Evolutionary conservation across 495 filamentous ascomycete genomes (phyloP), one percentile per base, ranked within the genome.

Genomic region (Glonium stellatum): DNA sequence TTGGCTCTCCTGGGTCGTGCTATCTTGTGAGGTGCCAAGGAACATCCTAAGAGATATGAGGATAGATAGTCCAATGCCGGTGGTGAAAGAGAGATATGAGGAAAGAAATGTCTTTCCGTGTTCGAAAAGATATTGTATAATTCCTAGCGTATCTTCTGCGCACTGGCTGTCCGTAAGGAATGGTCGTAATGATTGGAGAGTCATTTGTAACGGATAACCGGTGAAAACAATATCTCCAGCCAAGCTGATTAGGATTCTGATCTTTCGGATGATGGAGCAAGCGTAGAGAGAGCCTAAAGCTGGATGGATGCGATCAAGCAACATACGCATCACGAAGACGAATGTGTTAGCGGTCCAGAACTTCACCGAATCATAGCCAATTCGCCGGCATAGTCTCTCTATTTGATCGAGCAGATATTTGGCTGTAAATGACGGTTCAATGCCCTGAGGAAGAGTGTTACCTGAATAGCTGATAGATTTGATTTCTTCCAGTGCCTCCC

Each of bases 201-300:
- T 75, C 90, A 96, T 95, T 68, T 97, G 89, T n/a, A 97, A 72
- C 5, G 89, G 87, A 72, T 97, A 97, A 1, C 85, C 86, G 51
- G 82, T 72, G 42, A 87, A 75, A 25, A 88, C 88, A 18, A 82
- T 77, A 18, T 78, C 67, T 8, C 89, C 90, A 46, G 90, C 85
- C 60, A 97, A 71, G 52, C 83, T 88, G 21, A 97, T 78, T 13
- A 97, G 71, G 23, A 96, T 82, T 53, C 90, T 79, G 36, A 97
- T 80, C 63, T 91, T 96, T 35, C 92, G 85, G 42, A 99, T 81
- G 3, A 95, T 83, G 9, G 89, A 84, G 68, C 89, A 95, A 37
- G 87, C 85, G 73, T 95, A 85, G 12, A 96, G 76, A 15, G 92
- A 87, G 1, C 93, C 95, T 11, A 96, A 75, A 0, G 91, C 90